Base-by-base conservation (phyloP, 2,329 filamentous ascomycete genomes). In the Trichoderma guizhouense region DNA sequence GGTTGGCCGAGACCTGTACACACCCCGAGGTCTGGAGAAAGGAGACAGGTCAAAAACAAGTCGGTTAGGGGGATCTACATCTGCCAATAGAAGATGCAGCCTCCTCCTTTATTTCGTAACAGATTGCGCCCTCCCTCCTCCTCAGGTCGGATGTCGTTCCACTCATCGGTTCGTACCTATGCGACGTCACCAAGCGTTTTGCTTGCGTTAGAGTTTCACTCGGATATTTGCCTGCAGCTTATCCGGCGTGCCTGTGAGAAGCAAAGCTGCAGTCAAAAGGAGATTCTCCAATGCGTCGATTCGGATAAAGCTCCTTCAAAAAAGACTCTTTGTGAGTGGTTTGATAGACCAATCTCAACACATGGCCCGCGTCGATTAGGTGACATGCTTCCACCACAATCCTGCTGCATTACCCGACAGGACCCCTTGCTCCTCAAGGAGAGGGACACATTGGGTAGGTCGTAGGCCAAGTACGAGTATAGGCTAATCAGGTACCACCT, bases 101-200 rank as follows among this genome's bases (percentile, higher is more conserved):
- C 51, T 53, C 51, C 51, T 67, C 24, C 32, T 58, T 67, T 43
- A 60, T 68, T 24, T 60, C 65, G 65, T 68, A 68, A 60, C 65
- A 60, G 55, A 24, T 60, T 60, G 65, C 65, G 53, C 65, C 55
- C 55, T 58, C 34, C 47, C 47, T 53, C 43, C 14, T n/a, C n/a
- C 21, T n/a, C 28, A 32, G 28, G 55, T 28, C 36, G 55, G 53
- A 60, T 67, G 55, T 47, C 36, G 36, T 47, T 68, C 53, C 65
- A 60, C 55, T 34, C 24, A 9, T 58, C 36, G 34, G 26, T 53
- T 68, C 12, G 53, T 60, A 24, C 65, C 55, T 47, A 18, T 34
- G 36, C 65, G 34, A 60, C 65, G 53, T 60, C 53, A 68, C 65
- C 65, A 68, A 68, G 65, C 53, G 51, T 43, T 21, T 58, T 58